Conservation (phyloP, 129 eudicot species). For the Flaveria trinervia region DNA sequence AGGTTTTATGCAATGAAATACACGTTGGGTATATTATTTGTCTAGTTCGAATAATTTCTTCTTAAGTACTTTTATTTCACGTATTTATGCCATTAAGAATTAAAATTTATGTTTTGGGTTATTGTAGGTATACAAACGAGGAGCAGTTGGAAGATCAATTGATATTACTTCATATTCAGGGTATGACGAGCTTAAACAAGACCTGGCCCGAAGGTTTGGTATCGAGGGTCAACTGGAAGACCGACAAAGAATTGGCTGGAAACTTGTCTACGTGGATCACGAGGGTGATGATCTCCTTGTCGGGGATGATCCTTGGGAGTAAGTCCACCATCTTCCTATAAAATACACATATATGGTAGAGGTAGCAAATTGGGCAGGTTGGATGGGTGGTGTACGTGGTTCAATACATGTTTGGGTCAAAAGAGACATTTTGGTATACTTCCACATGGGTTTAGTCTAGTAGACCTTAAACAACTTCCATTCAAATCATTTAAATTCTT, state of each 20-base stretch:
- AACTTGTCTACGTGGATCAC: constrained; percentile 91
- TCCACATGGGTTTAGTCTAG: not conserved
- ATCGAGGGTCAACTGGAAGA: constrained; percentile 93
- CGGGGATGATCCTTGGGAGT: constrained; percentile 99
- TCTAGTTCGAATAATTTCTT: not conserved
- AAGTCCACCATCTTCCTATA: constrained; percentile 35
- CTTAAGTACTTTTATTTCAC: not conserved
- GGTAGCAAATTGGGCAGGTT: not conserved
- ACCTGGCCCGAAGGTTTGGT: constrained; percentile 92
- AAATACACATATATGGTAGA: not conserved
- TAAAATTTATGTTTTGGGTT: not conserved
- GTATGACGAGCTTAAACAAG: constrained; percentile 85
- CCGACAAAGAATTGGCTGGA: constrained; percentile 82
- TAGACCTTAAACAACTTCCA: not conserved
- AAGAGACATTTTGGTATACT: not conserved
- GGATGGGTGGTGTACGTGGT: not conserved
- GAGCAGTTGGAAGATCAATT: constrained; percentile 97
- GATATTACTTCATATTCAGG: constrained; percentile 87
- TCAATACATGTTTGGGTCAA: not conserved
- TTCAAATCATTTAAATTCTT: not conserved
- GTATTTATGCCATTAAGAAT: not conserved
- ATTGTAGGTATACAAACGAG: constrained; percentile 84
- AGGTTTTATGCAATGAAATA: not conserved
- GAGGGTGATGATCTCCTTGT: constrained; percentile 90
- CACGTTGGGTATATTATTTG: not conserved